Evolutionary conservation across 331 rosid genomes (phyloP).

Genomic region (Cucumis variabilis): DNA sequence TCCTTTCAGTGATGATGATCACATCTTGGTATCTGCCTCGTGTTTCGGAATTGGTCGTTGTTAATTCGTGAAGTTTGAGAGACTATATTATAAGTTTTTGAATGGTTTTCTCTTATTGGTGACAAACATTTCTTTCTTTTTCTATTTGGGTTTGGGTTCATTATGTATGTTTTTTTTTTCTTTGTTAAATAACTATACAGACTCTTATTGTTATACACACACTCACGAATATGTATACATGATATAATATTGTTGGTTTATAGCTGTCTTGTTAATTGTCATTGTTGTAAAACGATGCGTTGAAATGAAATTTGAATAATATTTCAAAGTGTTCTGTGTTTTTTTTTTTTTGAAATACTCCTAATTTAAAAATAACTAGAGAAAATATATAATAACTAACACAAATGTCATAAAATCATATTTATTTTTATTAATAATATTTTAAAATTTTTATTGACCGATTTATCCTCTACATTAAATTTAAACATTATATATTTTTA

Average conservation of each 20-base stretch:
- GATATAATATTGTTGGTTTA: background rate
- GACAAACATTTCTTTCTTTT: background rate
- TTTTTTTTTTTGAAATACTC: too few relatives aligned
- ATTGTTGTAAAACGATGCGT: background rate
- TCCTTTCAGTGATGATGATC: background rate
- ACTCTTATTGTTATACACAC: background rate
- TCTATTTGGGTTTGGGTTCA: background rate
- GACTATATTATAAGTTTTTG: background rate
- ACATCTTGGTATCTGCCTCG: background rate
- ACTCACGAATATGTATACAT: background rate
- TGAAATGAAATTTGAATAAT: background rate
- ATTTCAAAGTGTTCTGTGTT: background rate
- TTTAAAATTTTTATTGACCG: too few relatives aligned
- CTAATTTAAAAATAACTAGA: too few relatives aligned
- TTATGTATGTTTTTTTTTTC: background rate
- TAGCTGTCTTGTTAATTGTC: background rate
- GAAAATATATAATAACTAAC: too few relatives aligned
- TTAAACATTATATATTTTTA: too few relatives aligned
- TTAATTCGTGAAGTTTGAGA: background rate
- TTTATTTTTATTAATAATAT: too few relatives aligned
- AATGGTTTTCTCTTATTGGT: background rate
- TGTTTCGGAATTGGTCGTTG: background rate
- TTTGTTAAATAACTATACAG: background rate
- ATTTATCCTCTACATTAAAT: too few relatives aligned
- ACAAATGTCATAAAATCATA: too few relatives aligned